Conservation (phyloP, 2,329 filamentous ascomycete species). For the Penicillium hesseltinei region DNA sequence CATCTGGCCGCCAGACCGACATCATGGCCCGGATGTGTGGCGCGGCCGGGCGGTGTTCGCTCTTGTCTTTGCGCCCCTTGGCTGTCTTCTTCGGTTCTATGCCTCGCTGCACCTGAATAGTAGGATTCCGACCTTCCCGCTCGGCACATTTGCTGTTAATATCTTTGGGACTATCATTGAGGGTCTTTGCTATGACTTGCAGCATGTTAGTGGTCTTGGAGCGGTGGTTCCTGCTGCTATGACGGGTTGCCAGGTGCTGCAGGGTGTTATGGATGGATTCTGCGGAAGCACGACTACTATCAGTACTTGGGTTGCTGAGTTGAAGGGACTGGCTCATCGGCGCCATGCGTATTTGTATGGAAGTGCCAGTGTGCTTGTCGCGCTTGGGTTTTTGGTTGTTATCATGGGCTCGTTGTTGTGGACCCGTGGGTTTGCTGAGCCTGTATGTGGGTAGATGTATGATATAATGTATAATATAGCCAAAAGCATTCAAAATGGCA, state of each 20-base stretch:
- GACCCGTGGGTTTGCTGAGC: constrained; percentile 43
- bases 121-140: constrained; percentile 65
- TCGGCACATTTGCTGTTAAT: constrained; percentile 85
- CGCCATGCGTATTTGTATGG: constrained; percentile 63
- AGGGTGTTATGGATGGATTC: constrained; percentile 66
- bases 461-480: neutral
- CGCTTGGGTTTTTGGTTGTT: constrained; percentile 50
- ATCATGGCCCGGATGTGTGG: constrained; percentile 57
- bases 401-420: constrained; percentile 59
- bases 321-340: constrained; percentile 52
- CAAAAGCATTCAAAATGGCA: neutral
- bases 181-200: constrained; percentile 75
- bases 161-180: constrained; percentile 71
- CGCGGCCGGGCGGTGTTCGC: constrained; percentile 73
- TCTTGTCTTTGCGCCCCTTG: constrained; percentile 77
- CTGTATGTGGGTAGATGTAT: constrained; percentile 31
- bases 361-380: constrained; percentile 47
- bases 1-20: constrained; percentile 65
- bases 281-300: constrained; percentile 66
- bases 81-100: constrained; percentile 74
- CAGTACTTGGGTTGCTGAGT: constrained; percentile 65
- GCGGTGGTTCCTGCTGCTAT: constrained; percentile 39
- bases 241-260: constrained; percentile 64
- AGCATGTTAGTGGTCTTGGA: constrained; percentile 57
- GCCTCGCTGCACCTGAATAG: constrained; percentile 69